A percentile compares a stretch with the other conserved stretches of the same genome.
Conservation (phyloP, 305 asterid species). For the Fraxinus ornus region DNA sequence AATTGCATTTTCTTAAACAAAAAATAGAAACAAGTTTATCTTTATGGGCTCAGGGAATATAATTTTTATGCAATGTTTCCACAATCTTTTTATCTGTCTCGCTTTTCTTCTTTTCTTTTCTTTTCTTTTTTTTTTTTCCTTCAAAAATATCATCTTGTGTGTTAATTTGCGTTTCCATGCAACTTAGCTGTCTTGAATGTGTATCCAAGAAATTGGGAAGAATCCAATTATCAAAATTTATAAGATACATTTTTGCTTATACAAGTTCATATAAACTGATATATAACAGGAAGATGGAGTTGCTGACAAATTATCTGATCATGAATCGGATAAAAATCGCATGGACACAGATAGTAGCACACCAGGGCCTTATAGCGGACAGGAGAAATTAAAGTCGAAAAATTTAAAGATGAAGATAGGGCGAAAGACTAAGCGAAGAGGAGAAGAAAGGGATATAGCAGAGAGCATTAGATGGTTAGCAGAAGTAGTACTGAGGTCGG, state of each 20-base stretch:
- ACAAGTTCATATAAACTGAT: not conserved
- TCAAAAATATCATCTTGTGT: not conserved
- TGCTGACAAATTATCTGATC: constrained; percentile 38
- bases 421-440: constrained; percentile 34
- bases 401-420: constrained; percentile 18
- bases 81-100: not conserved
- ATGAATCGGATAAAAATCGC: constrained; percentile 37
- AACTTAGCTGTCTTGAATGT: not conserved
- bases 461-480: constrained; percentile 75
- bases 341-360: constrained; percentile 60
- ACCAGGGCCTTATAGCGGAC: constrained; percentile 43
- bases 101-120: no score
- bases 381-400: constrained; percentile 30
- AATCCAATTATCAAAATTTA: not conserved
- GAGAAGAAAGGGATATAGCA: constrained; percentile 53
- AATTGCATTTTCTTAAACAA: no score
- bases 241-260: not conserved
- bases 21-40: no score
- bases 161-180: not conserved
- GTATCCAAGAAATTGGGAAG: not conserved
- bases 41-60: no score
- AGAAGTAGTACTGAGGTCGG: constrained; percentile 65
- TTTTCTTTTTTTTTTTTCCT: no score
- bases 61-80: not conserved
- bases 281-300: constrained; percentile 40